phyloP scores from a whole-genome alignment of 371 early-diverging fungal species.

The Batrachochytrium dendrobatidis region DNA sequence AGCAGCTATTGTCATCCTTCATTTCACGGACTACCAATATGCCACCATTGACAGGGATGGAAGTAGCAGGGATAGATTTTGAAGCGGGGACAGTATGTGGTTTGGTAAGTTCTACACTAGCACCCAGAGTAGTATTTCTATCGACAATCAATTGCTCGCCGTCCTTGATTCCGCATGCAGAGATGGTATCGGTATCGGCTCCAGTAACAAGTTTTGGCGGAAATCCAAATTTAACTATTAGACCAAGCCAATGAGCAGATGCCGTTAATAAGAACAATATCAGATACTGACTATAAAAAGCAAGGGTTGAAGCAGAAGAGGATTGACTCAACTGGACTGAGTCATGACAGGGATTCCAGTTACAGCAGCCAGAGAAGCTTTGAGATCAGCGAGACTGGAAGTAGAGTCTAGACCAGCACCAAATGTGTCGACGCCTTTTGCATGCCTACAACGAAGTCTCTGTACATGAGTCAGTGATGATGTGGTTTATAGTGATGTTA shows the following conservation, averaged over 20 bases:
- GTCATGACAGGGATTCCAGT: conserved; percentile 2
- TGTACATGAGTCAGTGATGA: too few species aligned
- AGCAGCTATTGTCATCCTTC: conserved; percentile 55
- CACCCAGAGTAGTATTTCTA: neutral
- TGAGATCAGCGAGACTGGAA: conserved; percentile 19
- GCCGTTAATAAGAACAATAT: neutral
- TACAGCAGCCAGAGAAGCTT: conserved; percentile 8
- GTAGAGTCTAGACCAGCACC: conserved; percentile 11
- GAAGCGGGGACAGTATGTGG: neutral
- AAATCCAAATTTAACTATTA: conserved; percentile 31
- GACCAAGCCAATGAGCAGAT: neutral
- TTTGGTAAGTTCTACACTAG: too few species aligned
- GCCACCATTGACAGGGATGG: neutral
- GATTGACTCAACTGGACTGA: neutral
- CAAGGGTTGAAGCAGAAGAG: neutral
- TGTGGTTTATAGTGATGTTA: too few species aligned
- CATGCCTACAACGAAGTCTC: conserved; percentile 21
- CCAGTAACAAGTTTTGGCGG: conserved; percentile 26
- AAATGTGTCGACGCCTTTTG: conserved; percentile 9
- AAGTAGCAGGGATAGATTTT: neutral
- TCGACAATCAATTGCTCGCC: conserved; percentile 33
- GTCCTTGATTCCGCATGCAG: conserved; percentile 20
- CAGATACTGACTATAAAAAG: neutral
- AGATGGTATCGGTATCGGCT: neutral
- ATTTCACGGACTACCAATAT: conserved; percentile 16